A percentile compares a stretch with the other conserved stretches of the same genome.
Conservation (phyloP, 345 rosid genomes). For the Firmiana major region DNA sequence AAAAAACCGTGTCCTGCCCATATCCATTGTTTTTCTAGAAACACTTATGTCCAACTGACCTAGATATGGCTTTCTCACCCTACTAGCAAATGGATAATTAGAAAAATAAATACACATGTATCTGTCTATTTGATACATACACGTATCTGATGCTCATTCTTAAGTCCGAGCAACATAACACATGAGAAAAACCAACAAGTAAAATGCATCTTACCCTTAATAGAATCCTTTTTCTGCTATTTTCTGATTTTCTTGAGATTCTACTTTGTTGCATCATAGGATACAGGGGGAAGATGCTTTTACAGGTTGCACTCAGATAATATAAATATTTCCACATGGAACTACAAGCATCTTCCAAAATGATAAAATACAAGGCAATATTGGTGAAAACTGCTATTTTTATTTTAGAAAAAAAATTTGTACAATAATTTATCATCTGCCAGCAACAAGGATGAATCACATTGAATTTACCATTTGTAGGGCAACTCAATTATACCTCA, state of each 20-base stretch:
- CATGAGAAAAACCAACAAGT: no score
- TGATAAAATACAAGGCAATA: neutral
- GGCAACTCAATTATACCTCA: neutral
- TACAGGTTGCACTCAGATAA: neutral
- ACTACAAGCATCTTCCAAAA: neutral
- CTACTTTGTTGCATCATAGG: neutral
- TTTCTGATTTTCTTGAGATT: slow-evolving; percentile 5
- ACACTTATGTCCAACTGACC: no score
- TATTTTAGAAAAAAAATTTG: neutral
- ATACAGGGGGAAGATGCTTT: neutral
- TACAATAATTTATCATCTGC: neutral
- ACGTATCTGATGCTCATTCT: no score
- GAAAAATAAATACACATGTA: slow-evolving; percentile 11
- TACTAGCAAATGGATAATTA: neutral
- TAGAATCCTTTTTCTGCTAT: no score
- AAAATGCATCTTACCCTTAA: no score
- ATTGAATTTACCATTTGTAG: neutral
- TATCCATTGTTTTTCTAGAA: neutral
- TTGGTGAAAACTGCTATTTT: neutral
- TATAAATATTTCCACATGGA: neutral
- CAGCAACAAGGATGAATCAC: neutral
- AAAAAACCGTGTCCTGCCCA: no score
- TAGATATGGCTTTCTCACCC: no score
- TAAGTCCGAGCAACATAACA: neutral
- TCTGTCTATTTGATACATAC: no score